A percentile compares a stretch with the other conserved stretches of the same genome.
Conservation (phyloP, 2,329 filamentous ascomycete genomes). For the Fusarium udum region DNA sequence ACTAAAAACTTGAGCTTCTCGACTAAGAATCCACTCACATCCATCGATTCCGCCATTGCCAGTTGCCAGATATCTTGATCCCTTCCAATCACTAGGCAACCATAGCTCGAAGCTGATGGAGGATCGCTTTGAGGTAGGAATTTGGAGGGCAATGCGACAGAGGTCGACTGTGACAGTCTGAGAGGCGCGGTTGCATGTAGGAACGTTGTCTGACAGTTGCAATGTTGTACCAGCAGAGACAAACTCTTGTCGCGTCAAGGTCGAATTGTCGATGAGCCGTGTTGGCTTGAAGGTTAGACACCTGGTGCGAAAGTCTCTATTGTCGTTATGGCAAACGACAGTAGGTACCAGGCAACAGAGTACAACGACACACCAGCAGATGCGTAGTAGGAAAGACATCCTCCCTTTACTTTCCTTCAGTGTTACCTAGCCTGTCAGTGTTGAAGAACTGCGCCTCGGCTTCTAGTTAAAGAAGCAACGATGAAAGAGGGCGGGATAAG, state of each 20-base stretch:
- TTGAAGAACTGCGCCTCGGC: neutral
- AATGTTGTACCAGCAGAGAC: neutral
- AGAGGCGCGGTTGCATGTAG: constrained; percentile 15
- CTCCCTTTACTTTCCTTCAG: neutral
- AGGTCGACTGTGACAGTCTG: constrained; percentile 7
- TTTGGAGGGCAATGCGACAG: constrained; percentile 10
- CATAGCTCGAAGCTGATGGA: constrained; percentile 54
- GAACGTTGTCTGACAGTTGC: neutral
- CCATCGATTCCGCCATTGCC: constrained; percentile 60
- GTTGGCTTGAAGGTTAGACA: constrained; percentile 5
- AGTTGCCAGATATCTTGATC: constrained; percentile 54
- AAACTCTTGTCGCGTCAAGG: constrained; percentile 17
- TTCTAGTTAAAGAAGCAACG: neutral
- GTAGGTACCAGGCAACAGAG: neutral
- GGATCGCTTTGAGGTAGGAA: constrained; percentile 16
- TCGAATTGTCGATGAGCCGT: constrained; percentile 1
- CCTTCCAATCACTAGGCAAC: constrained; percentile 57
- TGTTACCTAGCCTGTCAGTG: no score
- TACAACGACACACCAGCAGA: neutral
- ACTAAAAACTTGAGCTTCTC: no score
- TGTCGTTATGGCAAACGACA: neutral
- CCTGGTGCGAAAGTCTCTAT: neutral
- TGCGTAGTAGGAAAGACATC: neutral
- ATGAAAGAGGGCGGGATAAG: neutral
- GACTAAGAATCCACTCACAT: constrained; percentile 43